Conservation (phyloP, 1,139 yeast genomes). For the Protomyces arabidopsidicola region DNA sequence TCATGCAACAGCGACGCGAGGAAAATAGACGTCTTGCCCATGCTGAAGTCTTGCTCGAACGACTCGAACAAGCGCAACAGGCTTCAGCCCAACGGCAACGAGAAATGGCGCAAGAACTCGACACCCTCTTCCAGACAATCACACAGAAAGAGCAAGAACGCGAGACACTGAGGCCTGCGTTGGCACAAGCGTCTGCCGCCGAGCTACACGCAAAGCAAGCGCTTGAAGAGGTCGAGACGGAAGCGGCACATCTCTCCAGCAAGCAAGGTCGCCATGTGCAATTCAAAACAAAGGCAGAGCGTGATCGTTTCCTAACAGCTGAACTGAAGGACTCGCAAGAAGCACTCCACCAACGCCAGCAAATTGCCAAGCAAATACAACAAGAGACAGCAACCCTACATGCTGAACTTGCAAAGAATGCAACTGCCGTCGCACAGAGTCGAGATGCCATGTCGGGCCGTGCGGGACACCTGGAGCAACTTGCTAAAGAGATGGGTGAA, state of each 20-base stretch:
- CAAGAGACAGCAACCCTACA: slow-evolving; percentile 39
- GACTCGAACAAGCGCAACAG: slow-evolving; percentile 35
- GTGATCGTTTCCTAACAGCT: slow-evolving; percentile 63
- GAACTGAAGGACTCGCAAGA: slow-evolving; percentile 47
- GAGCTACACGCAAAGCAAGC: slow-evolving; percentile 47
- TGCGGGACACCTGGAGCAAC: slow-evolving; percentile 29
- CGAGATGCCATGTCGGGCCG: slow-evolving; percentile 25
- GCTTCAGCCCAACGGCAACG: slow-evolving; percentile 23
- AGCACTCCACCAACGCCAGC: slow-evolving; percentile 37
- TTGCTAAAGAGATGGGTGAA: slow-evolving; percentile 25
- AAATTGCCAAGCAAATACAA: slow-evolving; percentile 35
- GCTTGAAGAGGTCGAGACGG: slow-evolving; percentile 45
- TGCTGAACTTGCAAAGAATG: slow-evolving; percentile 36
- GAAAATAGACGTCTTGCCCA: slow-evolving; percentile 36
- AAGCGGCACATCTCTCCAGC: slow-evolving; percentile 61
- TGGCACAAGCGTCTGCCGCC: slow-evolving; percentile 42
- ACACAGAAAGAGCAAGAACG: slow-evolving; percentile 31
- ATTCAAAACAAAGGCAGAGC: slow-evolving; percentile 53
- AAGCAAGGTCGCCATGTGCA: slow-evolving; percentile 69
- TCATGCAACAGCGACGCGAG: slow-evolving; percentile 48
- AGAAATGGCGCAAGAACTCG: slow-evolving; percentile 35
- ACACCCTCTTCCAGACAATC: slow-evolving; percentile 7
- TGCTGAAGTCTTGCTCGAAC: slow-evolving; percentile 40
- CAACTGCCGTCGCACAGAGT: slow-evolving; percentile 9
- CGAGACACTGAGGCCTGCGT: slow-evolving; percentile 43